Evolutionary conservation across 2,329 filamentous ascomycete genomes (phyloP).

Genomic region (Alternaria solani): DNA sequence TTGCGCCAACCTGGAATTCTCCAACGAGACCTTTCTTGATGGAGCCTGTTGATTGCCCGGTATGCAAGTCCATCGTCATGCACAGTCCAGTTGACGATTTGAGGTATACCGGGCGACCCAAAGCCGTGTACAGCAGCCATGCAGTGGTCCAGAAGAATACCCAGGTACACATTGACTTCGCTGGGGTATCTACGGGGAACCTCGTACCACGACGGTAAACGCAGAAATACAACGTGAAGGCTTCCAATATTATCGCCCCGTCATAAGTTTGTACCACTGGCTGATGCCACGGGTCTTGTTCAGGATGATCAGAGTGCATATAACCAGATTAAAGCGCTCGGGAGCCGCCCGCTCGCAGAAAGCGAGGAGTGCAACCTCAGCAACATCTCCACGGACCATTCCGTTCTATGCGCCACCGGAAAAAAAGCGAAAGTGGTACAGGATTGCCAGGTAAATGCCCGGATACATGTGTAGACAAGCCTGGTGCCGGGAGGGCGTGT

Average conservation of each 20-base stretch:
- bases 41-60: neutral
- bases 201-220: neutral
- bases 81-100: slow-evolving; percentile 3
- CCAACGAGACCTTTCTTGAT: neutral
- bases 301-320: neutral
- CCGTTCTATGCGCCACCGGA: neutral
- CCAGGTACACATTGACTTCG: neutral
- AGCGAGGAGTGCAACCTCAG: neutral
- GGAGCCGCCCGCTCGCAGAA: neutral
- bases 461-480: neutral
- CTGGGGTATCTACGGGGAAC: neutral
- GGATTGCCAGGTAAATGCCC: neutral
- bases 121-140: neutral
- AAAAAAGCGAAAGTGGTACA: neutral
- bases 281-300: no score
- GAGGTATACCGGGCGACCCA: neutral
- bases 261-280: neutral
- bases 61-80: slow-evolving; percentile 2
- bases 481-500: neutral
- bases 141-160: neutral
- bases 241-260: neutral
- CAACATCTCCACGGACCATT: neutral
- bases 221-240: neutral
- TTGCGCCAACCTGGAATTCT: neutral
- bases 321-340: neutral